Conservation (phyloP, 768 basidiomycete species). For the Phanerochaete sordida region DNA sequence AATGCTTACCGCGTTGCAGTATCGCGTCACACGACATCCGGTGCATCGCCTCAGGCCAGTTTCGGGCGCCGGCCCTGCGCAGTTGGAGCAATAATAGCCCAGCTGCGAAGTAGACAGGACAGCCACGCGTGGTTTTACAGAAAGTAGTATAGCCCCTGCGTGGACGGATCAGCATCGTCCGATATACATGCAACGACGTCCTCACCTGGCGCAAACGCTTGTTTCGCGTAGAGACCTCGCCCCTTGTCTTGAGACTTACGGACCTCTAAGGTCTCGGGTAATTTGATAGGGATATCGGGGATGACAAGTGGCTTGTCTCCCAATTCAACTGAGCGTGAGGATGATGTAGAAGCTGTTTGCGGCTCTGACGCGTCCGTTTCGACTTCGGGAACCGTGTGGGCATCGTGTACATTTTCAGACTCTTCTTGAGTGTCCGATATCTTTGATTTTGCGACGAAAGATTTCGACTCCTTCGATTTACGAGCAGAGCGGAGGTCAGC, state of each 20-base stretch:
- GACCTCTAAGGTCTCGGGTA: constrained; percentile 43
- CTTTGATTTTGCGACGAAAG: too few species aligned
- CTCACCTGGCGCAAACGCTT: constrained; percentile 35
- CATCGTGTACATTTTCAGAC: too few species aligned
- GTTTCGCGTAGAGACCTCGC: constrained; percentile 43
- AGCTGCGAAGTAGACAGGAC: constrained; percentile 65
- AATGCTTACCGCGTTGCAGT: constrained; percentile 67
- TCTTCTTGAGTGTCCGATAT: too few species aligned
- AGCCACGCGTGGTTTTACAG: constrained; percentile 54
- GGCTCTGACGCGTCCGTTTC: not conserved
- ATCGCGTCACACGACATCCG: constrained; percentile 63
- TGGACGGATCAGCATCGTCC: not conserved
- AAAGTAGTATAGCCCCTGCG: constrained; percentile 59
- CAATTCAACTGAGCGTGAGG: not conserved
- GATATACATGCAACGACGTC: not conserved
- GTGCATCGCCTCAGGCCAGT: constrained; percentile 66
- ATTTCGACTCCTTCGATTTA: constrained; percentile 20
- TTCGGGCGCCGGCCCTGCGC: constrained; percentile 40
- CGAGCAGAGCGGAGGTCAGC: constrained; percentile 20
- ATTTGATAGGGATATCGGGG: constrained; percentile 19
- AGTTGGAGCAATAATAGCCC: constrained; percentile 64
- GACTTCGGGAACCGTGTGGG: not conserved
- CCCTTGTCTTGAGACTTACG: constrained; percentile 34
- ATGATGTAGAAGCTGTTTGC: not conserved
- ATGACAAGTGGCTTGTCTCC: not conserved